Evolutionary conservation across 164 flowering plant species (phyloP), one percentile per base, ranked within the genome.

Genomic region (Euptelea pleiosperma): DNA sequence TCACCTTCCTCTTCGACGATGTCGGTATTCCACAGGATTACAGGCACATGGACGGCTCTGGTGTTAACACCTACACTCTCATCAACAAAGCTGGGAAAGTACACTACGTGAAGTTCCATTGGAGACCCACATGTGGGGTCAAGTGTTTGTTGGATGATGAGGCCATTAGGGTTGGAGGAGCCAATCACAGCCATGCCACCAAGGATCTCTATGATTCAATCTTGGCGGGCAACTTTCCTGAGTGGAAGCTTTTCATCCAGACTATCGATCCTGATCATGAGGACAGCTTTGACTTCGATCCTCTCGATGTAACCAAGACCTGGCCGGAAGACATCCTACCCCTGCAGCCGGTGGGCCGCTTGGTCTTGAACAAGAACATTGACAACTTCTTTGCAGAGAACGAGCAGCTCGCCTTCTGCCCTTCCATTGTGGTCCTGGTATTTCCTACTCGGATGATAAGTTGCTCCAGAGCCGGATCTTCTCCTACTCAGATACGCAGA

Each of bases 251-350:
- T 52, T 90, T 65, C 73, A 81, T 93, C 50, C 99, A 93, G 75
- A 80, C 61, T 9, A 91, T 93, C 1, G 95, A 91, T 69, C 96
- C 97, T 31, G 96, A 82, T 62, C 79, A 83, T 43, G 95, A 90
- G 52, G 89, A 91, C 30, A 76, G 62, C 58, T 86, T 83, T 61
- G 96, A 93, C 65, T 93, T 93, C 69, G 99, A 93, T 43, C 99
- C 96, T 6, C 77, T 93, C 55, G 99, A 90, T 79, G 91, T 82
- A 10, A 93, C 99, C 41, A 93, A 91, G 79, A 83, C 81, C 12
- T 93, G 99, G 99, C 99, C 99, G 36, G 99, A 93, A 75, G 99
- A 93, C 66, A 80, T 93, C 43, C 12, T 90, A 47, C 97, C 99
- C 18, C 70, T 90, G 65, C 87, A 78, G 70, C 99, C 92, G 2